These are phyloP conservation scores for Pseudotulostoma volvatum DNA, from an alignment of 495 filamentous ascomycete genomes.

Conservation along the genomic window DNA sequence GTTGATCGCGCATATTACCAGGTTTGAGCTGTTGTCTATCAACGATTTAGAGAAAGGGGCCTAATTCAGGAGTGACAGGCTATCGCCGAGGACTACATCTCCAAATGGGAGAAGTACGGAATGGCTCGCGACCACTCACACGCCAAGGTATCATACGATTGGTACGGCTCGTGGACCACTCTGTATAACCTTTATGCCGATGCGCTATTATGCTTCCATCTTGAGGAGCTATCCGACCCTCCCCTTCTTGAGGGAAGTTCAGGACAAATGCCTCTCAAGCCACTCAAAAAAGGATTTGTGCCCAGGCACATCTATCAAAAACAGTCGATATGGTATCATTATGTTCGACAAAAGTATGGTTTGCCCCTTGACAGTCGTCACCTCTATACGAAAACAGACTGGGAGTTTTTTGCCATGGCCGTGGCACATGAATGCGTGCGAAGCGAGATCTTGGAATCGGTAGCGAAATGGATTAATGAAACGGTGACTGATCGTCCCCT, in stretches of 20 bases:
- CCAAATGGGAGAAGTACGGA: slow-evolving; percentile 68
- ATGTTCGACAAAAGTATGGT: slow-evolving; percentile 66
- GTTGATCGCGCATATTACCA: slow-evolving; percentile 52
- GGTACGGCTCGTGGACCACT: slow-evolving; percentile 92
- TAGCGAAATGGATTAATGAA: slow-evolving; percentile 76
- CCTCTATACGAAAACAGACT: slow-evolving; percentile 79
- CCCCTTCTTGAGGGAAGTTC: slow-evolving; percentile 1
- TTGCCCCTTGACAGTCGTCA: slow-evolving; percentile 79
- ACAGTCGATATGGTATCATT: slow-evolving; percentile 75
- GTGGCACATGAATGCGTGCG: slow-evolving; percentile 50
- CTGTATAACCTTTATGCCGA: slow-evolving; percentile 85
- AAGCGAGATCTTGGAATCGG: slow-evolving; percentile 54
- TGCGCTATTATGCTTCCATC: slow-evolving; percentile 64
- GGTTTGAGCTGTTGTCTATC: slow-evolving; percentile 13
- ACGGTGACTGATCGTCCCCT: slow-evolving; percentile 63
- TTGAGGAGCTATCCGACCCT: slow-evolving; percentile 26
- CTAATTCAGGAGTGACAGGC: slow-evolving; percentile 19
- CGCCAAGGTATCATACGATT: slow-evolving; percentile 82
- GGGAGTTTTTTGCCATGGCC: slow-evolving; percentile 82
- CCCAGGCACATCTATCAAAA: slow-evolving; percentile 62
- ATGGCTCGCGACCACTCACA: slow-evolving; percentile 69
- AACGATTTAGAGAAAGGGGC: background rate
- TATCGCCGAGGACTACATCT: slow-evolving; percentile 60
- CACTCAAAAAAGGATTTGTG: slow-evolving; percentile 34
- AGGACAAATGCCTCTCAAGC: slow-evolving; percentile 29